Percentiles rank a stretch among this genome's conserved stretches.
These are phyloP conservation scores for Cercospora brassicicola DNA, from an alignment of 2,329 filamentous ascomycete genomes.

Conservation along the genomic window DNA sequence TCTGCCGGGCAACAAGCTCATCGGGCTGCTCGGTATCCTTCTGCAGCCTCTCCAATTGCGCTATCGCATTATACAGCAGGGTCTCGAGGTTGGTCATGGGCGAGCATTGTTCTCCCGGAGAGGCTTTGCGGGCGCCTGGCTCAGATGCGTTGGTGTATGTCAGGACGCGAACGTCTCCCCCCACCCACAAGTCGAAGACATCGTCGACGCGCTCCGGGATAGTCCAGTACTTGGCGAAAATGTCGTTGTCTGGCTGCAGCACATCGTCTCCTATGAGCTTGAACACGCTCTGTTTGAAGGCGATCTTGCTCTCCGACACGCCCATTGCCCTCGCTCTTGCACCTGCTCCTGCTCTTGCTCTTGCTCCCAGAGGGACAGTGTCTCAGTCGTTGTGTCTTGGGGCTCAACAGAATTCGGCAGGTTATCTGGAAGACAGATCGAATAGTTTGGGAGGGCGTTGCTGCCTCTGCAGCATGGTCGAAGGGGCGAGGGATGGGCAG, in stretches of 20 bases:
- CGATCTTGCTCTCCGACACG: constrained; percentile 96
- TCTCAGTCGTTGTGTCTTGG: no score
- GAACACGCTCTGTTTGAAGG: constrained; percentile 98
- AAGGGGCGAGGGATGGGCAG: background rate
- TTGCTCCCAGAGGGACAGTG: background rate
- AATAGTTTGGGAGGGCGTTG: background rate
- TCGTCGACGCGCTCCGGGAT: constrained; percentile 93
- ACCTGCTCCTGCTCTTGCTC: background rate
- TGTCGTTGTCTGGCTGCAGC: constrained; percentile 83
- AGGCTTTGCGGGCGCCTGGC: constrained; percentile 1
- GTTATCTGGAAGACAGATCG: background rate
- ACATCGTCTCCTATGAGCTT: constrained; percentile 86
- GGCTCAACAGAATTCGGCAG: background rate
- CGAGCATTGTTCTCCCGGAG: constrained; percentile 11
- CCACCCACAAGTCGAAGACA: constrained; percentile 92
- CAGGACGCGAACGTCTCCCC: constrained; percentile 50
- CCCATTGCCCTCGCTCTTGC: constrained; percentile 63
- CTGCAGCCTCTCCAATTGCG: constrained; percentile 31
- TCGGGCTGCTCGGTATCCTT: constrained; percentile 25
- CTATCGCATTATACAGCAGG: constrained; percentile 36
- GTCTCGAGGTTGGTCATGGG: constrained; percentile 40
- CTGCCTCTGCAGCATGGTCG: constrained; percentile 1
- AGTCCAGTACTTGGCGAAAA: constrained; percentile 88
- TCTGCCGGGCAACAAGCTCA: constrained; percentile 77
- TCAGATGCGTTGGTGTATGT: constrained; percentile 39